Evolutionary conservation across 257 asterid genomes (phyloP), one percentile per base, ranked within the genome.

Genomic region (Capsicum chinense): DNA sequence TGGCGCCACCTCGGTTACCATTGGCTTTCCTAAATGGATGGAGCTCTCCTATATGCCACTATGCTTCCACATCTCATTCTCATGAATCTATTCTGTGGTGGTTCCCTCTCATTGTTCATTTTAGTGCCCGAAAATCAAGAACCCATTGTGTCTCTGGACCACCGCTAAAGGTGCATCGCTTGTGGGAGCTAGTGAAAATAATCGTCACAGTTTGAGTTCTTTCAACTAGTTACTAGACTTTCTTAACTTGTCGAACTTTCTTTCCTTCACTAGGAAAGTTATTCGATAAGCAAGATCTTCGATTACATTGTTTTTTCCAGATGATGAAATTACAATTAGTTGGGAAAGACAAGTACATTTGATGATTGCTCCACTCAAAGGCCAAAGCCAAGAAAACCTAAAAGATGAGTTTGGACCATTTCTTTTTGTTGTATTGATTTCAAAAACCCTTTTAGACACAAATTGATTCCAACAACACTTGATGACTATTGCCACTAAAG

Each of bases 401-500:
- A 74, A 50, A 50, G 82, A 54, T 54, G 26, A 54, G 9, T 69
- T 26, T 78, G 64, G 82, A 78, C 66, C 82, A 78, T 26, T 78
- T 50, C 8, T 78, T 15, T 1, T 7, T 54, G 50, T 78, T 78
- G 33, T 42, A 78, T 78, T 78, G 82, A 54, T 78, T 52, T 78
- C 82, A 78, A 78, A 78, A 5, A 50, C 50, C 66, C 66, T 54
- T 78, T 33, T 26, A 14, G 47, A 26, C 47, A 15, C 82, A 54
- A 15, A 54, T 54, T 54, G 50, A 54, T 78, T 33, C 50, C 15
- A 54, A 59, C 64, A 78, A 59, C 64, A 78, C 44, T 76, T 15
- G 81, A 54, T 78, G 50, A 35, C 10, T 37, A 68, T 83, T 85
- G 71, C 83, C 39, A 58, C 79, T 79, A 64, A 58, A 64, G 81